These are phyloP conservation scores for Arthromyces matolae DNA, from an alignment of 768 basidiomycete genomes.

Conservation along the genomic window DNA sequence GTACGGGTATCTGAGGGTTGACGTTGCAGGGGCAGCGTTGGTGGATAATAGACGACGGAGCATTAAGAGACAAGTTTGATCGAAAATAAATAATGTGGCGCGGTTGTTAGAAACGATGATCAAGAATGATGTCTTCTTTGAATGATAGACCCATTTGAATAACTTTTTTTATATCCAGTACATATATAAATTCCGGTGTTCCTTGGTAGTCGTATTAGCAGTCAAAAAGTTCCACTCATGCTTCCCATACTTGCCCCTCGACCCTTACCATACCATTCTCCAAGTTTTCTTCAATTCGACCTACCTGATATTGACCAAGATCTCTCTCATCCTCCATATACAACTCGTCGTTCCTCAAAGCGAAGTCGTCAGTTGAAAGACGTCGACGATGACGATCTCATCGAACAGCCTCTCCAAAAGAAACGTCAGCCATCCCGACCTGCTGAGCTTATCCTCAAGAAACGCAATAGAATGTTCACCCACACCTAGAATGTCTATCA, in stretches of 20 bases:
- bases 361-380: constrained; percentile 49
- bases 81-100: constrained; percentile 17
- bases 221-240: constrained; percentile 23
- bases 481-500: constrained; percentile 10
- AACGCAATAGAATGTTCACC: constrained; percentile 16
- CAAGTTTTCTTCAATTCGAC: constrained; percentile 65
- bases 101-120: constrained; percentile 15
- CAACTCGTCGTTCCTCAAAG: constrained; percentile 37
- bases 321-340: constrained; percentile 64
- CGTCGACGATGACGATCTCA: constrained; percentile 15
- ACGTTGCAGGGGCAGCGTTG: neutral
- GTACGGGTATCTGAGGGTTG: constrained; percentile 36
- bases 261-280: constrained; percentile 67
- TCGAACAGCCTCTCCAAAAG: constrained; percentile 15
- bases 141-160: neutral
- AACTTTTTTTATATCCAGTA: too few relatives aligned
- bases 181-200: too few relatives aligned
- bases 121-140: constrained; percentile 14
- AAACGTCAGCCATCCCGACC: constrained; percentile 14
- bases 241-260: constrained; percentile 67
- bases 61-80: constrained; percentile 13
- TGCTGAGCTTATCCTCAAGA: constrained; percentile 11
- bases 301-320: constrained; percentile 66
- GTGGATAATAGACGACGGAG: constrained; percentile 13
- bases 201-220: constrained; percentile 10